These are phyloP conservation scores for Epichloe glyceriae DNA, from an alignment of 2,329 filamentous ascomycete genomes.

Conservation along the genomic window DNA sequence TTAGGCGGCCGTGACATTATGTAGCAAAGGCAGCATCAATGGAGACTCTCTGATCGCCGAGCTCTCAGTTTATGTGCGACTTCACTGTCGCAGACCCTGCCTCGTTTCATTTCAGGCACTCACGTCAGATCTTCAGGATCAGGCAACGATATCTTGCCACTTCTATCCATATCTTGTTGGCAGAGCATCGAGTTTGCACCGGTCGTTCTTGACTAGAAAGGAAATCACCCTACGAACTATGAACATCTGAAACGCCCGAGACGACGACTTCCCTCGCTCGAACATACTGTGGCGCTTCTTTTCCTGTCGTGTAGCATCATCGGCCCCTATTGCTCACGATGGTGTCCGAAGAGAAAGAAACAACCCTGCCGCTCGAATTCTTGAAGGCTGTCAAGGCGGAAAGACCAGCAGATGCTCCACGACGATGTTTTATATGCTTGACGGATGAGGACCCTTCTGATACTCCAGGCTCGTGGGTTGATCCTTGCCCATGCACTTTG, in stretches of 20 bases:
- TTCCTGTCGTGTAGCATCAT: neutral
- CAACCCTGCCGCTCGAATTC: constrained; percentile 8
- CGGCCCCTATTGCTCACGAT: neutral
- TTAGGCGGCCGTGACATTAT: too few species aligned
- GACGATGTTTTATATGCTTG: constrained; percentile 52
- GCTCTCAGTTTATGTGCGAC: too few species aligned
- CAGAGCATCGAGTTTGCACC: neutral
- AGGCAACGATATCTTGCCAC: neutral
- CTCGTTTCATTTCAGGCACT: too few species aligned
- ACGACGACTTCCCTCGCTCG: neutral
- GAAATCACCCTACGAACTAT: neutral
- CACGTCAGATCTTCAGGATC: too few species aligned
- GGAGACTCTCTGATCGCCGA: too few species aligned
- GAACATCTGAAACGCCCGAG: neutral
- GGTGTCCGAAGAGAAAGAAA: neutral
- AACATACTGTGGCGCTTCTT: neutral
- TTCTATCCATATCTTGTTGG: neutral
- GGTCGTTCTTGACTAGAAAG: neutral
- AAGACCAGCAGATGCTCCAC: constrained; percentile 16
- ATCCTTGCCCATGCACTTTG: constrained; percentile 80
- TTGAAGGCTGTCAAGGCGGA: constrained; percentile 8
- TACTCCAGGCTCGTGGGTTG: constrained; percentile 54
- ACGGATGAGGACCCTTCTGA: constrained; percentile 38
- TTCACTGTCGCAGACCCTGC: too few species aligned
- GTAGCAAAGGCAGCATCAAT: too few species aligned